These are phyloP conservation scores for Phaeosphaeriaceae sp. DNA, from an alignment of 2,329 filamentous ascomycete genomes.

Conservation along the genomic window DNA sequence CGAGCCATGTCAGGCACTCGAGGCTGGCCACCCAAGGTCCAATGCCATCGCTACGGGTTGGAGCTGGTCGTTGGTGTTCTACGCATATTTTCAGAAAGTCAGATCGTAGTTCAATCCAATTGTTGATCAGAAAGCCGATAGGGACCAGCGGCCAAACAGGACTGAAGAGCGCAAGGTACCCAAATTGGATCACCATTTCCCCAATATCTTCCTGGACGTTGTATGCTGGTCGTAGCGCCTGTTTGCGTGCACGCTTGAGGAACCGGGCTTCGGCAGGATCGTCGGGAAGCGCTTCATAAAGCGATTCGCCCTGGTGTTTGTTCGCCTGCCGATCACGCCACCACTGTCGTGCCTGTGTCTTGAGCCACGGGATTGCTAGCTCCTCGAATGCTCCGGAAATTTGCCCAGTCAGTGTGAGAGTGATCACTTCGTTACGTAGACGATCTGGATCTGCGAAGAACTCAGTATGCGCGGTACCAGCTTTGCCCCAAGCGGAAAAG, in stretches of 20 bases:
- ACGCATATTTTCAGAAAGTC: slow-evolving; percentile 45
- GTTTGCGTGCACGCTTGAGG: slow-evolving; percentile 35
- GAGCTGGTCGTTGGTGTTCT: slow-evolving; percentile 38
- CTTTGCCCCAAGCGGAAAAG: slow-evolving; percentile 16
- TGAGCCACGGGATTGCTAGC: slow-evolving; percentile 38
- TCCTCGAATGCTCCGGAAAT: slow-evolving; percentile 39
- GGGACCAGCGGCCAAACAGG: slow-evolving; percentile 45
- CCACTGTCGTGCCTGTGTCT: slow-evolving; percentile 35
- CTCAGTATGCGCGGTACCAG: slow-evolving; percentile 7
- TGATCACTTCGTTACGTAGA: slow-evolving; percentile 43
- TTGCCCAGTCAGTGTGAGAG: slow-evolving; percentile 43
- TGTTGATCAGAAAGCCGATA: slow-evolving; percentile 46
- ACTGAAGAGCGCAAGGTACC: slow-evolving; percentile 44
- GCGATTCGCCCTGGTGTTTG: slow-evolving; percentile 5
- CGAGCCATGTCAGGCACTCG: slow-evolving; percentile 43
- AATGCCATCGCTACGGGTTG: slow-evolving; percentile 39
- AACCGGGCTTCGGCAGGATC: slow-evolving; percentile 39
- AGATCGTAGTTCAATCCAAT: slow-evolving; percentile 45
- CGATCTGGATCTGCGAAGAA: slow-evolving; percentile 39
- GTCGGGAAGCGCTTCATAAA: slow-evolving; percentile 15
- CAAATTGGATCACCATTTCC: slow-evolving; percentile 47
- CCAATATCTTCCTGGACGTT: slow-evolving; percentile 46
- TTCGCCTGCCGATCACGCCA: slow-evolving; percentile 35
- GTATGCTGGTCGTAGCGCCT: slow-evolving; percentile 37
- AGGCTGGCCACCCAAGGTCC: slow-evolving; percentile 43